Evolutionary conservation across 2,329 filamentous ascomycete genomes (phyloP).

Genomic region (Arthroderma sp.): DNA sequence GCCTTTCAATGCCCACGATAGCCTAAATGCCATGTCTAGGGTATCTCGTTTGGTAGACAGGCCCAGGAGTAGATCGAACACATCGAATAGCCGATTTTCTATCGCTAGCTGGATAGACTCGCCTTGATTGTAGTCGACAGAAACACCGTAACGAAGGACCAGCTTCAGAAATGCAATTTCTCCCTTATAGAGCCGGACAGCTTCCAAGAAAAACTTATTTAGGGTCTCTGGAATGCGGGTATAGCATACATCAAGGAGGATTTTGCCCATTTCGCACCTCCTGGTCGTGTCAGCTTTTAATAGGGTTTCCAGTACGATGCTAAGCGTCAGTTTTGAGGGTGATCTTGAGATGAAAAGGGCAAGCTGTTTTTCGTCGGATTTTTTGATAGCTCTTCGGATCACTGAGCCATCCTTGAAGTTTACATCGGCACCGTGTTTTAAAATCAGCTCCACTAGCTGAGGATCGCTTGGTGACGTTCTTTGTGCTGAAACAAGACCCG

Average conservation of each 20-base stretch:
- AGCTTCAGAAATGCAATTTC: conserved; percentile 9
- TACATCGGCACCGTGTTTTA: conserved; percentile 11
- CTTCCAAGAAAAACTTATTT: conserved; percentile 5
- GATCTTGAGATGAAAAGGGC: conserved; percentile 6
- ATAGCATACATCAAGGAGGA: conserved; percentile 7
- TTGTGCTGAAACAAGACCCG: conserved; percentile 8
- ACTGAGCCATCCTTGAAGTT: conserved; percentile 9
- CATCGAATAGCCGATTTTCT: conserved; percentile 7
- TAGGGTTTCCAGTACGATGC: conserved; percentile 5
- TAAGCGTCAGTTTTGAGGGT: conserved; percentile 7
- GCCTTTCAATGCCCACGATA: conserved; percentile 3
- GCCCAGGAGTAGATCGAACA: conserved; percentile 7
- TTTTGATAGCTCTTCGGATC: conserved; percentile 9
- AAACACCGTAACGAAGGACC: conserved; percentile 11
- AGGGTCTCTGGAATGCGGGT: conserved; percentile 5
- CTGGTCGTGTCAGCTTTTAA: conserved; percentile 1
- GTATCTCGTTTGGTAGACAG: conserved; percentile 5
- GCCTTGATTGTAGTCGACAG: conserved; percentile 9
- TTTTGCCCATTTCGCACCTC: conserved; percentile 9
- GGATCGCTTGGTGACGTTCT: conserved; percentile 4
- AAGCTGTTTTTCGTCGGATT: conserved; percentile 10
- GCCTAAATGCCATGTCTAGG: conserved; percentile 9
- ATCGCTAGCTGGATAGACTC: conserved; percentile 8
- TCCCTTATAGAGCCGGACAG: conserved; percentile 2
- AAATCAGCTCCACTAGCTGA: conserved; percentile 9